Evolutionary conservation across 78 protist genomes (phyloP), one percentile per base, ranked within the genome.

Genomic region (Dictyostelium intermedium): DNA sequence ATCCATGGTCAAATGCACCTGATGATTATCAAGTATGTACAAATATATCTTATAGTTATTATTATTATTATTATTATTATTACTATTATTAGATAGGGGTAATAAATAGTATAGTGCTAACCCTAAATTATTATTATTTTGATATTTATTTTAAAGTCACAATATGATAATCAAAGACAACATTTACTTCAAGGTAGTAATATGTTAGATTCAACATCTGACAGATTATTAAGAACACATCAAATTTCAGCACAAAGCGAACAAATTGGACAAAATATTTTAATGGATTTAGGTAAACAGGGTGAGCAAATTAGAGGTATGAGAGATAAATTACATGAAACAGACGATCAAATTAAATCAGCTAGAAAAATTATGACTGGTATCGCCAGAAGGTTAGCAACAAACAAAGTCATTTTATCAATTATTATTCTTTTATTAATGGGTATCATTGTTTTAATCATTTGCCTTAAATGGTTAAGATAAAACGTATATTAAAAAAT

Each of bases 151-250:
- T 43, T 70, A 25, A 53, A 85, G 92, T 87, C 92, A 61, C 92
- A 87, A 87, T 87, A 87, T 78, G 92, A 87, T 39, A 87, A 87
- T 63, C 92, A 87, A 78, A 87, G 92, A 87, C 92, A 87, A 78
- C 92, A 87, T 78, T 63, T 87, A 60, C 45, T 81, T 32, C 8
- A 32, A 53, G 85, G 85, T 34, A 60, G 60, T 18, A 69, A 76
- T 27, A 78, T 45, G 50, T 66, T 87, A 27, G 83, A 76, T 30
- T 60, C 63, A 63, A 63, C 92, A 60, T 72, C 82, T 30, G 92
- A 87, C 18, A 76, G 92, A 79, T 76, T 87, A 45, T 56, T 87
- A 47, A 76, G 92, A 87, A 66, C 60, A n/a, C 85, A 76, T 9
- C 92, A 87, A 78, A 76, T 63, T n/a, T 87, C 92, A 30, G 85